Conservation (phyloP, 129 eudicot genomes). For the Flaveria ramosissima region DNA sequence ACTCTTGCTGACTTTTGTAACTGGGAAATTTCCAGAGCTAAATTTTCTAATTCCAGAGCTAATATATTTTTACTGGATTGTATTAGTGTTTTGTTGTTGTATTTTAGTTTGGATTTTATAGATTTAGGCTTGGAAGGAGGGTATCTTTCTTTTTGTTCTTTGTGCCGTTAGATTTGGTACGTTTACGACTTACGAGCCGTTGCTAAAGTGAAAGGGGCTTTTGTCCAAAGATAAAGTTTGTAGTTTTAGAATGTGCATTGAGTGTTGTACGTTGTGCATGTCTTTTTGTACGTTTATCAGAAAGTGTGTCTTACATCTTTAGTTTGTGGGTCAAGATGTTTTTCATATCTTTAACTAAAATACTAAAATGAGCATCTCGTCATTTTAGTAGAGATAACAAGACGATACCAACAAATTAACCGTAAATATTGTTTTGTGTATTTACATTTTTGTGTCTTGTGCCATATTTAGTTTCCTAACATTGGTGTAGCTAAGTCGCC, state of each 20-base stretch:
- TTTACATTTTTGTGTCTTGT: too few relatives aligned
- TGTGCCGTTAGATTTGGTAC: neutral
- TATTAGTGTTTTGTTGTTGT: neutral
- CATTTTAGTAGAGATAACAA: too few relatives aligned
- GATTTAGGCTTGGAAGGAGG: neutral
- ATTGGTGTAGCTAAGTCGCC: too few relatives aligned
- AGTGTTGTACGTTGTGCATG: neutral
- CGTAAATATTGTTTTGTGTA: too few relatives aligned
- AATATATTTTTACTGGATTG: neutral
- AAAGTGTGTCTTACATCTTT: too few relatives aligned
- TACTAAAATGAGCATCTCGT: too few relatives aligned
- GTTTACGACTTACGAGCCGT: neutral
- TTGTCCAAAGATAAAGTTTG: neutral
- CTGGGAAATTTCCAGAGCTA: neutral
- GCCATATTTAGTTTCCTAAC: too few relatives aligned
- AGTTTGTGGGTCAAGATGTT: too few relatives aligned
- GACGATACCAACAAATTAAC: too few relatives aligned
- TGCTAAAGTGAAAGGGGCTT: slow-evolving; percentile 9
- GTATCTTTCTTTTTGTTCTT: neutral
- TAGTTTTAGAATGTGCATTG: neutral
- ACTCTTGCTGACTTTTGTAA: neutral
- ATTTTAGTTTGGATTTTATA: slow-evolving; percentile 19
- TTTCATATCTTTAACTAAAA: too few relatives aligned
- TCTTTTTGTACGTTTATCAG: too few relatives aligned
- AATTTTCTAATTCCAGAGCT: slow-evolving; percentile 11